These are phyloP conservation scores for Lepiota venenata DNA, from an alignment of 768 basidiomycete species.

Conservation along the genomic window DNA sequence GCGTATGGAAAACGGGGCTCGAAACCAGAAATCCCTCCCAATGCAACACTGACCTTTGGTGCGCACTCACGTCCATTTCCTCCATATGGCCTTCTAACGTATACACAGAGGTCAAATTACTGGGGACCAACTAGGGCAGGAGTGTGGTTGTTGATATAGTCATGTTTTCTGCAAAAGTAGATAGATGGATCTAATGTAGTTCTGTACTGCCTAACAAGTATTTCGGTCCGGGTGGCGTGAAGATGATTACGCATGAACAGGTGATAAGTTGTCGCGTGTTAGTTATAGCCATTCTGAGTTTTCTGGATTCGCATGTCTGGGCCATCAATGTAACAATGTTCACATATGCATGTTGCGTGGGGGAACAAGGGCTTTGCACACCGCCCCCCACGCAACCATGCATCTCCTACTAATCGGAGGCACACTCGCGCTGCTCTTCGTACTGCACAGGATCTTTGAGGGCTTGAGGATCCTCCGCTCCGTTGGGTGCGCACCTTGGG, in stretches of 20 bases:
- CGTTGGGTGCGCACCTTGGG: constrained; percentile 22
- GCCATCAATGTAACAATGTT: not conserved
- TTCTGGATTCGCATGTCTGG: not conserved
- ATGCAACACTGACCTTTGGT: constrained; percentile 85
- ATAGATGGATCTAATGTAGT: constrained; percentile 7
- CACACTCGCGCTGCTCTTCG: not conserved
- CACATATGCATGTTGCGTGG: not conserved
- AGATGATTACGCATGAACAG: constrained; percentile 1
- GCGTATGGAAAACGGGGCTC: constrained; percentile 63
- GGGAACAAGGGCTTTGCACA: not conserved
- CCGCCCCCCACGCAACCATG: not conserved
- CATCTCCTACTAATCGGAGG: constrained; percentile 1
- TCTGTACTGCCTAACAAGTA: constrained; percentile 14
- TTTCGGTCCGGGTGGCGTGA: constrained; percentile 10
- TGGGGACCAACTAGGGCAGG: constrained; percentile 54
- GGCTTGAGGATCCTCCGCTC: constrained; percentile 13
- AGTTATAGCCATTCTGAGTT: too few relatives aligned
- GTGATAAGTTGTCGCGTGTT: too few relatives aligned
- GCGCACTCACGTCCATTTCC: constrained; percentile 21
- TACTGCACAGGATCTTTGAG: constrained; percentile 3
- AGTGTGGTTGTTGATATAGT: not conserved
- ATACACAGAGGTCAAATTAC: constrained; percentile 64
- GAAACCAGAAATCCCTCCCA: constrained; percentile 63
- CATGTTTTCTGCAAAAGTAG: constrained; percentile 6
- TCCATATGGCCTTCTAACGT: not conserved